These are phyloP conservation scores for Trichoderma sp. DNA, from an alignment of 2,329 filamentous ascomycete species.

Conservation along the genomic window DNA sequence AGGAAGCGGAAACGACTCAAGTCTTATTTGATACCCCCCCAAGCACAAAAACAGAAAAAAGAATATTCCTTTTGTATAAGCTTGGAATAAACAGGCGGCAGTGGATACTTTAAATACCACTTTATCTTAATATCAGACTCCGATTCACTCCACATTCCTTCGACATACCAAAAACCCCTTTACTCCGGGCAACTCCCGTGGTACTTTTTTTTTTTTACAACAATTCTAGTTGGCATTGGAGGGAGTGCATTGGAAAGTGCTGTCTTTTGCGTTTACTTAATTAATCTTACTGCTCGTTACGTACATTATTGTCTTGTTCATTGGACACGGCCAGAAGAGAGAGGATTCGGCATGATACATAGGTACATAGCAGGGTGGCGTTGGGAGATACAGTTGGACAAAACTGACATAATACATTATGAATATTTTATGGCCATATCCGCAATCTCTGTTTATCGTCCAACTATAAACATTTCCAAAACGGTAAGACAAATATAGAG, in stretches of 20 bases:
- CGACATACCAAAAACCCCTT: background rate
- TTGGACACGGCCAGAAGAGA: background rate
- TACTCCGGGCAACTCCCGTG: background rate
- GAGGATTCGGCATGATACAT: background rate
- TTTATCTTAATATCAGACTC: constrained; percentile 18
- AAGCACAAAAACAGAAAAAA: background rate
- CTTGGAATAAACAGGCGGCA: background rate
- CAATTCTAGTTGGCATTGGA: background rate
- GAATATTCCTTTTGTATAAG: constrained; percentile 15
- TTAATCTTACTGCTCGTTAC: background rate
- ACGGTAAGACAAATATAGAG: background rate
- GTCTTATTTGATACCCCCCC: constrained; percentile 14
- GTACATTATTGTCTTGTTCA: constrained; percentile 5
- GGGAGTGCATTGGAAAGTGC: constrained; percentile 2
- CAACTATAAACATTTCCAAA: background rate
- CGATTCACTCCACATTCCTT: background rate
- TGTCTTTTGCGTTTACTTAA: background rate
- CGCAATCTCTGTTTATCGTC: background rate
- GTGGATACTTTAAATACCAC: background rate
- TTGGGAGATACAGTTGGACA: background rate
- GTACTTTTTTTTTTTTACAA: background rate
- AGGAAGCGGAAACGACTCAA: background rate
- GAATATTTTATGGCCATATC: background rate
- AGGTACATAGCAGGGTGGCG: background rate
- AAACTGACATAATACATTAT: constrained; percentile 6